Percentiles rank a stretch among this genome's conserved stretches.
phyloP scores from a whole-genome alignment of 1,284 basidiomycete species.

The Sanghuangporus sanghuang region DNA sequence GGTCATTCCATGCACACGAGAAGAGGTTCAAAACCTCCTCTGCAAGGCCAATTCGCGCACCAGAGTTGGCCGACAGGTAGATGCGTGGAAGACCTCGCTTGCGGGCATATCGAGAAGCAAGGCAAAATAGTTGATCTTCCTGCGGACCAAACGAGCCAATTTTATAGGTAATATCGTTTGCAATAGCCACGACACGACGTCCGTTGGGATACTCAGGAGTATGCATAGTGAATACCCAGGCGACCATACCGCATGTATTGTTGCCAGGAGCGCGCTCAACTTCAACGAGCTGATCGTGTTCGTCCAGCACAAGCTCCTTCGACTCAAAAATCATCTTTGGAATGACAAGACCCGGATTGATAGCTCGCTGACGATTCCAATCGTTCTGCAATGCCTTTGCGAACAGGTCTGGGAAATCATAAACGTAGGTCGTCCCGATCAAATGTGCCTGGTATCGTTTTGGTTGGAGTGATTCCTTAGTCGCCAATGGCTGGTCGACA shows the following conservation, averaged over 20 bases:
- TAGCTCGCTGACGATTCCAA: constrained; percentile 74
- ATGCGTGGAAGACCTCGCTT: constrained; percentile 86
- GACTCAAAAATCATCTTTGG: constrained; percentile 81
- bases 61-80: constrained; percentile 98
- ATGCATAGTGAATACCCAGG: constrained; percentile 90
- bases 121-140: constrained; percentile 97
- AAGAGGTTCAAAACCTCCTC: constrained; percentile 91
- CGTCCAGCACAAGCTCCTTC: constrained; percentile 90
- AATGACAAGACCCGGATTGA: constrained; percentile 61
- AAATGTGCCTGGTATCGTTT: constrained; percentile 99
- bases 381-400: constrained; percentile 93
- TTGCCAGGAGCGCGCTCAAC: constrained; percentile 90
- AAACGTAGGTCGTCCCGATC: constrained; percentile 96
- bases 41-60: constrained; percentile 93
- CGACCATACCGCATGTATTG: constrained; percentile 97
- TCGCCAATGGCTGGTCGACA: constrained; percentile 89
- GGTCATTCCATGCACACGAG: constrained; percentile 88
- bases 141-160: constrained; percentile 96
- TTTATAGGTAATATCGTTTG: constrained; percentile 99
- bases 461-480: constrained; percentile 98
- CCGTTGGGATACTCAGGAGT: constrained; percentile 95
- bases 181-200: constrained; percentile 84
- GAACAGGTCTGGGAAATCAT: constrained; percentile 99
- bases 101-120: constrained; percentile 91
- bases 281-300: constrained; percentile 86